Evolutionary conservation across 805 yeast species (phyloP).

Genomic region (Nakazawaea ambrosiae): DNA sequence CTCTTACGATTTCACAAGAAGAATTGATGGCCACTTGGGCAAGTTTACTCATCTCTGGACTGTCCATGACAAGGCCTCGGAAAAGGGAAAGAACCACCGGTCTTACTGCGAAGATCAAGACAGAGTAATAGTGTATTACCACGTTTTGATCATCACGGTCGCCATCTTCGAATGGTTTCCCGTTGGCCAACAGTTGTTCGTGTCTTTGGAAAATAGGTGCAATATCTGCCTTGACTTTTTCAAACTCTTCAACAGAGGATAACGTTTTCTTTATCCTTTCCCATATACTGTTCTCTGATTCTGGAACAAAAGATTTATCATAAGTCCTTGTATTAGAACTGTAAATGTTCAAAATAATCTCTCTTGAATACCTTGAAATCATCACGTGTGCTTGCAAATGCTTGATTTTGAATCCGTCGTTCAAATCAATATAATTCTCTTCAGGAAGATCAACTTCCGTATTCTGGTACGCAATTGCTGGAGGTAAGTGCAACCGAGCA

Average conservation of each 20-base stretch:
- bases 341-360: constrained; percentile 26
- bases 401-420: constrained; percentile 24
- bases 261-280: constrained; percentile 10
- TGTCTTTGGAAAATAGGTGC: neutral
- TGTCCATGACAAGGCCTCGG: constrained; percentile 20
- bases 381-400: constrained; percentile 21
- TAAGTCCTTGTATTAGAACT: constrained; percentile 20
- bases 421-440: constrained; percentile 17
- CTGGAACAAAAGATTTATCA: neutral
- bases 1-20: constrained; percentile 24
- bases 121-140: constrained; percentile 27
- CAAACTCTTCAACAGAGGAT: constrained; percentile 3
- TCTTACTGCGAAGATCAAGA: constrained; percentile 27
- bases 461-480: constrained; percentile 25
- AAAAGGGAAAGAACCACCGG: constrained; percentile 28
- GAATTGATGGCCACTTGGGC: constrained; percentile 23
- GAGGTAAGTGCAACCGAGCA: constrained; percentile 29
- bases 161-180: neutral
- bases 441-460: constrained; percentile 23
- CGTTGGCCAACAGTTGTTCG: neutral
- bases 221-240: neutral
- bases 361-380: constrained; percentile 21
- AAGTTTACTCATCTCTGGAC: constrained; percentile 20
- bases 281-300: constrained; percentile 11
- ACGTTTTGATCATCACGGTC: constrained; percentile 24